Conservation (phyloP, 2,329 filamentous ascomycete species). For the Sporothrix pseudoabietina region DNA sequence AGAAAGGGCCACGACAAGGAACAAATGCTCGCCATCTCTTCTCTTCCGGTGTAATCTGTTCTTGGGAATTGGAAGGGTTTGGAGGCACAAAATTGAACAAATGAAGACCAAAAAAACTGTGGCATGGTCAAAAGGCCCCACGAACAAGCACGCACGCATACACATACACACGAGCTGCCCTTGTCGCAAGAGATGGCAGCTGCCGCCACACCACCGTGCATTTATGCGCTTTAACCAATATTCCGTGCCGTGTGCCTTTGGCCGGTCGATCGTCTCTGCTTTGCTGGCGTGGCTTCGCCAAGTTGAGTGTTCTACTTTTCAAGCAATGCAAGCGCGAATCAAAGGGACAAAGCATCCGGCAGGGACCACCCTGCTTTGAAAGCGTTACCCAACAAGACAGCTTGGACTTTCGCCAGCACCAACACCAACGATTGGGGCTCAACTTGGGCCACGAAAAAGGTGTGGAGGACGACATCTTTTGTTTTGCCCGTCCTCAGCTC, state of each 20-base stretch:
- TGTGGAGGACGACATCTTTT: neutral
- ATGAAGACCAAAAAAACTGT: too few relatives aligned
- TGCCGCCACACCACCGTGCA: constrained; percentile 15
- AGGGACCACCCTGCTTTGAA: neutral
- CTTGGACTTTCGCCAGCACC: too few relatives aligned
- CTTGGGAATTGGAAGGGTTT: neutral
- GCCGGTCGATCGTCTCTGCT: constrained; percentile 12
- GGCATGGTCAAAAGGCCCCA: neutral
- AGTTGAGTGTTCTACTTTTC: neutral
- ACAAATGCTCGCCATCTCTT: neutral
- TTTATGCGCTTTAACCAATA: constrained; percentile 23
- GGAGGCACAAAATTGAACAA: neutral
- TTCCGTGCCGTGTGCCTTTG: constrained; percentile 8
- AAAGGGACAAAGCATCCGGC: neutral
- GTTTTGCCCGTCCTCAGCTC: neutral
- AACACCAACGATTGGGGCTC: neutral
- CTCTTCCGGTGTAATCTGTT: neutral
- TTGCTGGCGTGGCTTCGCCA: neutral
- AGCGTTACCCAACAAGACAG: neutral
- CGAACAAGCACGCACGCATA: neutral
- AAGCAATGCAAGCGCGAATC: neutral
- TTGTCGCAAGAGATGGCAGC: neutral
- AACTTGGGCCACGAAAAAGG: neutral
- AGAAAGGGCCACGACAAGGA: neutral
- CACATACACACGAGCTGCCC: neutral